These are phyloP conservation scores for Lachnellula occidentalis DNA, from an alignment of 2,329 filamentous ascomycete species.

Conservation along the genomic window DNA sequence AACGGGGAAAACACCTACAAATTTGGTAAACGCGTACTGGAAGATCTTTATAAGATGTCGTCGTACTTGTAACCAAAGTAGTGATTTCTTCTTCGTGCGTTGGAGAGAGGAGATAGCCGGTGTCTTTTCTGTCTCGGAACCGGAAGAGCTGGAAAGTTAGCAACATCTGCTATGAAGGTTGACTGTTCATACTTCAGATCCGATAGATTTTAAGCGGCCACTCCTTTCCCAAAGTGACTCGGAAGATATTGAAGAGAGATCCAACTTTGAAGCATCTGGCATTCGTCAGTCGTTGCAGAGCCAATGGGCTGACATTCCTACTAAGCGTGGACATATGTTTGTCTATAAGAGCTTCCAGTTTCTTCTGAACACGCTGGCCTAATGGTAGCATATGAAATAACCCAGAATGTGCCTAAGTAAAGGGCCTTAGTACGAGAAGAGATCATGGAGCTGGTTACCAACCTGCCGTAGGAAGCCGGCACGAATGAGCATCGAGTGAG, in stretches of 20 bases:
- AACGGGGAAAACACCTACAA: conserved; percentile 44
- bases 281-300: background rate
- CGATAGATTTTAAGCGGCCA: conserved; percentile 68
- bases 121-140: conserved; percentile 72
- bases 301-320: conserved; percentile 32
- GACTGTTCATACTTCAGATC: conserved; percentile 57
- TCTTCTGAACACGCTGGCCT: conserved; percentile 80
- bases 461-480: conserved; percentile 72
- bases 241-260: conserved; percentile 79
- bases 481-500: conserved; percentile 61
- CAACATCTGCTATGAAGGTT: background rate
- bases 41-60: conserved; percentile 79
- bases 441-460: conserved; percentile 16
- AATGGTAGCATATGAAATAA: conserved; percentile 90
- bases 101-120: conserved; percentile 72
- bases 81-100: conserved; percentile 99
- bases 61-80: conserved; percentile 62
- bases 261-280: conserved; percentile 69
- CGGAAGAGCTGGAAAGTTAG: conserved; percentile 61
- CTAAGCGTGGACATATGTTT: conserved; percentile 78
- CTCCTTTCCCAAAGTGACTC: conserved; percentile 78
- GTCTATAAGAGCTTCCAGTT: conserved; percentile 79
- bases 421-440: background rate
- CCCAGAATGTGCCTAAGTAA: conserved; percentile 68
- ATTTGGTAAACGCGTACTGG: conserved; percentile 89